Evolutionary conservation across 2,329 filamentous ascomycete species (phyloP).

Genomic region (Ophiostoma novo-ulmi): DNA sequence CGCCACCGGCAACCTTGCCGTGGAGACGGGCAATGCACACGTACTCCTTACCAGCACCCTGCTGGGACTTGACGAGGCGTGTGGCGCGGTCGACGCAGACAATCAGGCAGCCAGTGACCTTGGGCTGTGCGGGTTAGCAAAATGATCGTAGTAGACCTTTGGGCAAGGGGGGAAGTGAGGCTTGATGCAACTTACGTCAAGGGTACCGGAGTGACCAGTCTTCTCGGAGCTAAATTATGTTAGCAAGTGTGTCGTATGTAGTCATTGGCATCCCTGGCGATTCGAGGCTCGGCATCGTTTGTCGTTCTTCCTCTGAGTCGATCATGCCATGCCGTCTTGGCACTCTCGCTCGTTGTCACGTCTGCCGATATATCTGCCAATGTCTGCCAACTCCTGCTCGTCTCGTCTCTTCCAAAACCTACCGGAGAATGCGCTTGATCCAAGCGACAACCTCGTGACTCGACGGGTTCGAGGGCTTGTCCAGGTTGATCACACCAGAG

Average conservation of each 20-base stretch:
- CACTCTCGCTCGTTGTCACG: neutral
- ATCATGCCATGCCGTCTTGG: neutral
- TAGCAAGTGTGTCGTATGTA: neutral
- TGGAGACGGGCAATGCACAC: conserved; percentile 92
- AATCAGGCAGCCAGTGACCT: conserved; percentile 60
- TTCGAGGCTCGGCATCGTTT: conserved; percentile 6
- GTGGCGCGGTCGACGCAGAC: conserved; percentile 82
- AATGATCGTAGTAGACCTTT: neutral
- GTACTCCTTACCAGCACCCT: conserved; percentile 98
- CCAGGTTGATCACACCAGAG: conserved; percentile 96
- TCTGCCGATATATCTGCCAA: neutral
- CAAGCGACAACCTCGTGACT: conserved; percentile 98
- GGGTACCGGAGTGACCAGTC: conserved; percentile 95
- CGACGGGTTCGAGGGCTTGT: conserved; percentile 95
- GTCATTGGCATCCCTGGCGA: neutral
- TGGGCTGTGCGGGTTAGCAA: conserved; percentile 49
- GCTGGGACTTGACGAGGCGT: conserved; percentile 95
- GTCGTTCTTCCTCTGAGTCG: neutral
- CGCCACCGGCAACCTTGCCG: conserved; percentile 88
- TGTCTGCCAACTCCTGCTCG: neutral
- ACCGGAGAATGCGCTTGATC: conserved; percentile 96
- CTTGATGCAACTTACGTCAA: conserved; percentile 50
- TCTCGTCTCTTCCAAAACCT: conserved; percentile 33
- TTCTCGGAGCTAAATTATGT: conserved; percentile 66
- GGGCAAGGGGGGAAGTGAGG: no score